A percentile compares a stretch with the other conserved stretches of the same genome.
These are phyloP conservation scores for Yarrowia sp. DNA, from an alignment of 805 yeast genomes.

Conservation along the genomic window DNA sequence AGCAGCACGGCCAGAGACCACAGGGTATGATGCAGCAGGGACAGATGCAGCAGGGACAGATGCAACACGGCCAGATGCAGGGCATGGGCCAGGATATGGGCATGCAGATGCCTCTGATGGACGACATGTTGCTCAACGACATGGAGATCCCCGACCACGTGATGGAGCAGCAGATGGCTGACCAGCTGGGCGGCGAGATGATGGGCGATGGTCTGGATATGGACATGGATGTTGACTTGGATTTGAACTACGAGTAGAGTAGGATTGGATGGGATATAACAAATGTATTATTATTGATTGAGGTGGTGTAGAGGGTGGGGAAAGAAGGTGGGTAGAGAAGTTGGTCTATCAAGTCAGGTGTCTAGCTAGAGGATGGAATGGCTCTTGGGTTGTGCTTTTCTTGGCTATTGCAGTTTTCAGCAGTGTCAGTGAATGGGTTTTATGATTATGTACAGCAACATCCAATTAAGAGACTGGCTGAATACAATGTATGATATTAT, in stretches of 20 bases:
- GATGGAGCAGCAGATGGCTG: slow-evolving; percentile 27
- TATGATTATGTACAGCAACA: no score
- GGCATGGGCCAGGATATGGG: slow-evolving; percentile 24
- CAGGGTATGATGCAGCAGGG: slow-evolving; percentile 8
- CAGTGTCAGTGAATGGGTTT: no score
- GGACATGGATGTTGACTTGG: slow-evolving; percentile 21
- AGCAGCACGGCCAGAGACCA: neutral
- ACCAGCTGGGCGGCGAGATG: slow-evolving; percentile 23
- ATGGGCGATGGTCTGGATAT: slow-evolving; percentile 22
- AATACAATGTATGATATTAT: no score
- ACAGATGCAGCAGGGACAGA: slow-evolving; percentile 16
- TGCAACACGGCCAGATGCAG: slow-evolving; percentile 21
- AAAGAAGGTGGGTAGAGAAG: no score
- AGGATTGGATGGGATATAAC: neutral
- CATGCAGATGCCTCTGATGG: slow-evolving; percentile 17
- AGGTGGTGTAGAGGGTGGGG: neutral
- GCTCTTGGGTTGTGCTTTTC: no score
- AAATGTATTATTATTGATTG: slow-evolving; percentile 9
- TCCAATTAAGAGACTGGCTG: no score
- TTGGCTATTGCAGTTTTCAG: no score
- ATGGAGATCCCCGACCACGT: slow-evolving; percentile 26
- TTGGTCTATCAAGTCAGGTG: no score
- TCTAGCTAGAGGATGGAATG: no score
- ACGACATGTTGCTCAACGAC: slow-evolving; percentile 20
- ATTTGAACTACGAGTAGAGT: slow-evolving; percentile 19